Evolutionary conservation across 78 protist species (phyloP), one percentile per base, ranked within the genome.

Genomic region (Dictyostelium brefeldianum): DNA sequence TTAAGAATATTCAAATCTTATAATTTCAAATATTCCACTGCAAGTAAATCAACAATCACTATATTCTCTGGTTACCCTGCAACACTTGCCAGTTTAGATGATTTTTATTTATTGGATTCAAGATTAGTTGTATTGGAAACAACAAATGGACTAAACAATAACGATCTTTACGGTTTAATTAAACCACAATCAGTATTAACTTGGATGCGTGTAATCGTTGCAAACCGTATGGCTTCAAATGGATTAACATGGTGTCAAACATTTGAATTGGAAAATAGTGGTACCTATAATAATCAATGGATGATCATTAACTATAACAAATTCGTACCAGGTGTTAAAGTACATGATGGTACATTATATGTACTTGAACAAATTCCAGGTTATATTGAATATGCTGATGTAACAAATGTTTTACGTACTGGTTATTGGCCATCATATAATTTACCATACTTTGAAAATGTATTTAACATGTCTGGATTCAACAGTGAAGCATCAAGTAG

Each of bases 361-460:
- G 82, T 97, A 18, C 15, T 96, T 11, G 99, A 98, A 83, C 98
- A 97, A 91, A 64, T 96, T 17, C 99, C 98, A 31, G 99, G 99
- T 74, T 20, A 64, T 5, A 51, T 78, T 36, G 59, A 54, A n/a
- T 25, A 4, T 29, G 73, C 69, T 3, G 98, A 95, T 78, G 25
- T 78, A 12, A 96, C 97, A 0, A 64, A 70, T 54, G 50, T 84
- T 10, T 77, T 90, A n/a, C 31, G 56, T n/a, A 31, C 79, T 27
- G 92, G 97, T 0, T 97, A 95, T 80, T 95, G 83, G 91, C 96
- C 97, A 43, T 77, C 93, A 11, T 98, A 95, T 85, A 98, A 98
- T 85, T 70, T 97, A 5, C 99, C 98, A 25, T 96, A 69, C 77
- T 94, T 81, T 89, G 71, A 80, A 43, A 48, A 10, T 51, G 36